phyloP scores from a whole-genome alignment of 1,139 yeast species.

The Candida tropicalis region DNA sequence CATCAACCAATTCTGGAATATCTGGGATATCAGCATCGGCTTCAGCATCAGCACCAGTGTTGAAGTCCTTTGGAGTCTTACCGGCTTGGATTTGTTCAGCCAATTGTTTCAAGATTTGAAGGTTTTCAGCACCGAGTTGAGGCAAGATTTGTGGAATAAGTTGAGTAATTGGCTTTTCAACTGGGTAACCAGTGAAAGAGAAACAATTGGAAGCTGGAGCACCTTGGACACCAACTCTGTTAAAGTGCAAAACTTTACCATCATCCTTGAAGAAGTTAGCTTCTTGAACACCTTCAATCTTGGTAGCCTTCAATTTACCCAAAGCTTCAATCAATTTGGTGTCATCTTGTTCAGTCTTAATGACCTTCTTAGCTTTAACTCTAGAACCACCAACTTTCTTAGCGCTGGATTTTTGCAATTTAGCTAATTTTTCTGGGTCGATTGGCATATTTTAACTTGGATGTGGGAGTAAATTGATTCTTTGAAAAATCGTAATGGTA shows the following conservation, averaged over 20 bases:
- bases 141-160: conserved; percentile 94
- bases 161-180: conserved; percentile 90
- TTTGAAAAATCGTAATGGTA: background rate
- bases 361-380: conserved; percentile 73
- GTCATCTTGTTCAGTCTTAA: conserved; percentile 76
- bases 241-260: conserved; percentile 94
- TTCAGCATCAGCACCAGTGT: conserved; percentile 52
- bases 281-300: conserved; percentile 88
- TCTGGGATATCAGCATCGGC: conserved; percentile 58
- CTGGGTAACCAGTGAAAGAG: conserved; percentile 94
- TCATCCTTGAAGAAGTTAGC: conserved; percentile 98
- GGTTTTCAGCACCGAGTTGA: conserved; percentile 95
- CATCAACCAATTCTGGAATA: conserved; percentile 90
- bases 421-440: conserved; percentile 87
- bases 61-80: conserved; percentile 52
- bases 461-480: background rate
- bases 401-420: conserved; percentile 70
- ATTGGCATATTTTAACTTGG: conserved; percentile 57
- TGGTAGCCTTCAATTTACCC: conserved; percentile 87
- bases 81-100: conserved; percentile 85
- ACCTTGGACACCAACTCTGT: conserved; percentile 93
- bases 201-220: conserved; percentile 90
- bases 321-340: conserved; percentile 88
- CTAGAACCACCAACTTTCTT: conserved; percentile 90
- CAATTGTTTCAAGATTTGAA: conserved; percentile 84